These are phyloP conservation scores for Corymbia maculata DNA, from an alignment of 345 rosid species.

Conservation along the genomic window DNA sequence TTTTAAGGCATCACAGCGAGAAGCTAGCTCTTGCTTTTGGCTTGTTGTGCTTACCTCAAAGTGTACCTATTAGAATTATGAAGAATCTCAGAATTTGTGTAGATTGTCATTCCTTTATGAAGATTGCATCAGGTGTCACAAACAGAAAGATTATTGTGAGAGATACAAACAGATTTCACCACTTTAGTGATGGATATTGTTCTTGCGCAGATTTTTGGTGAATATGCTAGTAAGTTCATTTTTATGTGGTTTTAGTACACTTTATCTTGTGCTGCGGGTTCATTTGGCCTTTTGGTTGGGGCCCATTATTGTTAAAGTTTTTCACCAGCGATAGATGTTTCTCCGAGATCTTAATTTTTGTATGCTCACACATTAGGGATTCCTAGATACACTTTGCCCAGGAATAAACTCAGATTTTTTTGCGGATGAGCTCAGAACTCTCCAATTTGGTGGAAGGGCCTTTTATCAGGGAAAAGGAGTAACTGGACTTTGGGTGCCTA, in stretches of 20 bases:
- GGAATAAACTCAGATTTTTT: not conserved
- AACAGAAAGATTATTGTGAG: conserved; percentile 55
- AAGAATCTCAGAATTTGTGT: conserved; percentile 75
- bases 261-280: not conserved
- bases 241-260: not conserved
- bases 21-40: conserved; percentile 61
- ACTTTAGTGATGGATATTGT: conserved; percentile 51
- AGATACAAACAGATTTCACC: conserved; percentile 71
- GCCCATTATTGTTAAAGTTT: not conserved
- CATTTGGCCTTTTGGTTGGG: not conserved
- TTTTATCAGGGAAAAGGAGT: not conserved
- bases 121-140: conserved; percentile 44
- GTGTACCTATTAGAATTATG: conserved; percentile 55
- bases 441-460: not conserved
- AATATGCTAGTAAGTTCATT: not conserved
- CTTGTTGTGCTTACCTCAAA: conserved; percentile 35
- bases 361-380: not conserved
- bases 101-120: conserved; percentile 82
- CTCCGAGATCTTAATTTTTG: not conserved
- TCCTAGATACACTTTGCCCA: not conserved
- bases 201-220: conserved; percentile 77
- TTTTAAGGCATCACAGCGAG: conserved; percentile 65
- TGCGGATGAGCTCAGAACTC: not conserved
- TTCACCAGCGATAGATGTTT: not conserved
- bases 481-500: not conserved